phyloP scores from a whole-genome alignment of 306 rosid species.

The Cicer bijugum region DNA sequence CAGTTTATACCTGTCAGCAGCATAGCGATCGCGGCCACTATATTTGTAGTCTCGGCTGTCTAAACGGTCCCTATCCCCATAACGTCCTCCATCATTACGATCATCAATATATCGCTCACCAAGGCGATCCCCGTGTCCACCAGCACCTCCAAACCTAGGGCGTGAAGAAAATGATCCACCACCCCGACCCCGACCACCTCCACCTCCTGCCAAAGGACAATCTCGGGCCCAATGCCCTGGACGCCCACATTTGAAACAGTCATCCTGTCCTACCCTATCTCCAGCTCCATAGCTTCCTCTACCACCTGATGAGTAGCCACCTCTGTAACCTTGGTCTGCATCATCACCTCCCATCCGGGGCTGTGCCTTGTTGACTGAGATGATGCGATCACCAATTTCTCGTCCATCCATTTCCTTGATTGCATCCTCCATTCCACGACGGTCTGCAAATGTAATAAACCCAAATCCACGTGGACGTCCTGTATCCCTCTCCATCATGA shows the following conservation, averaged over 20 bases:
- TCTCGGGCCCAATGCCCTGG: slow-evolving; percentile 99
- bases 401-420: slow-evolving; percentile 94
- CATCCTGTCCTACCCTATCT: slow-evolving; percentile 86
- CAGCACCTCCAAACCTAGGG: slow-evolving; percentile 76
- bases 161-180: slow-evolving; percentile 77
- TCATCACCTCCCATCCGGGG: slow-evolving; percentile 91
- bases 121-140: slow-evolving; percentile 78
- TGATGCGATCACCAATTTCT: slow-evolving; percentile 79
- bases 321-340: slow-evolving; percentile 70
- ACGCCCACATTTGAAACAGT: slow-evolving; percentile 95
- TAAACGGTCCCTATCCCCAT: slow-evolving; percentile 78
- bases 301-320: slow-evolving; percentile 83
- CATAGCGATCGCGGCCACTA: slow-evolving; percentile 77
- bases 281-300: slow-evolving; percentile 74
- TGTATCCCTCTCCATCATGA: slow-evolving; percentile 92
- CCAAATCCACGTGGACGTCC: slow-evolving; percentile 98
- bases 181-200: slow-evolving; percentile 73
- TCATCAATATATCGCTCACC: slow-evolving; percentile 74
- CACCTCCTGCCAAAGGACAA: slow-evolving; percentile 78
- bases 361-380: slow-evolving; percentile 93
- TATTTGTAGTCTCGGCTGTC: slow-evolving; percentile 85
- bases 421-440: slow-evolving; percentile 97
- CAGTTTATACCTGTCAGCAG: slow-evolving; percentile 72
- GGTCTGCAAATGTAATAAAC: slow-evolving; percentile 89
- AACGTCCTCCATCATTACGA: slow-evolving; percentile 85